Percentiles rank a stretch among this genome's conserved stretches.
phyloP scores from a whole-genome alignment of 2,329 filamentous ascomycete species.

The Exophiala calicioides region DNA sequence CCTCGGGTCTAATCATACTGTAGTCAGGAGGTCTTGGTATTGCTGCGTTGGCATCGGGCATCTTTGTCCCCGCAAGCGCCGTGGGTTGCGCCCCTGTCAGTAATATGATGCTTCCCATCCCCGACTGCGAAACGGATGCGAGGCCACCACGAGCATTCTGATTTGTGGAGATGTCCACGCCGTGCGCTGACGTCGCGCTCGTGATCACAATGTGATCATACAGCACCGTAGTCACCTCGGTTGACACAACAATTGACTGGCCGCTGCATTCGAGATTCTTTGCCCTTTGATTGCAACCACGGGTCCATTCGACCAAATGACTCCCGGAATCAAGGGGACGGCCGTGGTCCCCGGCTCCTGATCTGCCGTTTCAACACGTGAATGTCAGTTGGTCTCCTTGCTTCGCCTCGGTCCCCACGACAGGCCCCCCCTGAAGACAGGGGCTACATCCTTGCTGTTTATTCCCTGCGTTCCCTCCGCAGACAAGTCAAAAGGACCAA shows the following conservation, averaged over 20 bases:
- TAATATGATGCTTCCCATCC: no score
- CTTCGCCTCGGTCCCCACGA: no score
- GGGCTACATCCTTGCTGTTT: background rate
- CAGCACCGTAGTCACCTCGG: background rate
- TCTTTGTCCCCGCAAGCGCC: conserved; percentile 8
- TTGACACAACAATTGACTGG: conserved; percentile 2
- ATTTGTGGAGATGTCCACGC: no score
- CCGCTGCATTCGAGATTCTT: background rate
- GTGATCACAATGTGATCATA: background rate
- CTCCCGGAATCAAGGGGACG: no score
- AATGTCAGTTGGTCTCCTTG: no score
- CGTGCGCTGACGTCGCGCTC: background rate
- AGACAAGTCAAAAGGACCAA: background rate
- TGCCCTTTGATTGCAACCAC: no score
- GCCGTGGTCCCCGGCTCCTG: no score
- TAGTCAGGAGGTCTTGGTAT: background rate
- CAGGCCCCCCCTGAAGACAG: no score
- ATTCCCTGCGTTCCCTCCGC: conserved; percentile 1
- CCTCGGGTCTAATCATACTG: no score
- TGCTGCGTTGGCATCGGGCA: conserved; percentile 19
- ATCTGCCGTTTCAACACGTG: no score
- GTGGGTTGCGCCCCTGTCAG: conserved; percentile 8
- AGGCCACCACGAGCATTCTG: no score
- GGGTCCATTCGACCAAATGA: no score
- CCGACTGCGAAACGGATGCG: background rate